Base-by-base conservation (phyloP, 768 basidiomycete species). In the Trametes maxima region DNA sequence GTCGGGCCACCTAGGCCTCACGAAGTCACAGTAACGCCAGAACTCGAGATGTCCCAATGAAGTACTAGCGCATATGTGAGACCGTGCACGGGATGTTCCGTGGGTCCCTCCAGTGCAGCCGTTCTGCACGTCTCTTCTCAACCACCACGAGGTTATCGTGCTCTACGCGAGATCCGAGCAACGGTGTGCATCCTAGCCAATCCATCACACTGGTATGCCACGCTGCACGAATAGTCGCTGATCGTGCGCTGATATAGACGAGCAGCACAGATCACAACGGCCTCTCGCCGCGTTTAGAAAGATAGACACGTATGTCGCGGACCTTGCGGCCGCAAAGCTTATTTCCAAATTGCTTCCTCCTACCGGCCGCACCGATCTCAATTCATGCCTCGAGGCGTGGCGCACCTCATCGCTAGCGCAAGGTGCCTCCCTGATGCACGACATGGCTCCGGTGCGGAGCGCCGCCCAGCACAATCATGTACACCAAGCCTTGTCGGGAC, bases 301-400 rank as follows among this genome's bases (percentile, higher is more conserved):
- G 39, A 21, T 19, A 19, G 57, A 25, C 28, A 35, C 48, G 57
- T 43, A 50, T 49, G 48, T 58, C 43, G 57, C 57, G 48, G 57
- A 50, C 48, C 48, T 51, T 58, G 48, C 57, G 48, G 40, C 57
- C 48, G 57, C 48, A 42, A 58, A 50, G 57, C 39, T 39, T 51
- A 49, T 57, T 49, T 57, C 56, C 51, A 40, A 42, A 28, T 49
- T 42, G 47, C 28, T 37, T 55, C 54, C 22, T 55, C 54, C 22
- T 36, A 21, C 54, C 17, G 39, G 28, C 22, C 16, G 10, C 35
- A n/a, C 54, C 48, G 47, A 57, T 49, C 56, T 45, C 37, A 47
- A 39, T 47, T 37, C 47, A 8, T 6, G 46, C 56, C 46, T 49
- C 37, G 19, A 36, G 56, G 47, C n/a, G 56, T 49, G 47, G 56